These are phyloP conservation scores for Penstemon eatonii DNA, from an alignment of 257 asterid species.

Conservation along the genomic window DNA sequence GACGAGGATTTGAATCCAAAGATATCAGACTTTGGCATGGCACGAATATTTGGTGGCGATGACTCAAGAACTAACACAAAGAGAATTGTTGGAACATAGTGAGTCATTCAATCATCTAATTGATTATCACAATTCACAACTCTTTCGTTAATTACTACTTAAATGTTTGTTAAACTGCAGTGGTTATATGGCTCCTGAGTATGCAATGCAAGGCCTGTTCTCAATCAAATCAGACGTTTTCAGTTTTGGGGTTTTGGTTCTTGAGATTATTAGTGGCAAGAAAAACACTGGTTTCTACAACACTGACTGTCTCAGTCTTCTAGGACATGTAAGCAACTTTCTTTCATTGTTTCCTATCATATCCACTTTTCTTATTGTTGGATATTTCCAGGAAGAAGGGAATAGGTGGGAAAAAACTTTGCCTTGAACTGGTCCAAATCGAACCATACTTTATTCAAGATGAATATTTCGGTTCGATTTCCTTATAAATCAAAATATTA, in stretches of 20 bases:
- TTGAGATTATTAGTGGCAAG: slow-evolving; percentile 53
- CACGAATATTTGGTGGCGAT: slow-evolving; percentile 41
- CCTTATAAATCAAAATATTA: too few relatives aligned
- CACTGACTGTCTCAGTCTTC: slow-evolving; percentile 38
- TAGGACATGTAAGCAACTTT: slow-evolving; percentile 38
- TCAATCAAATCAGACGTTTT: slow-evolving; percentile 50
- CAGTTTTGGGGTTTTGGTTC: slow-evolving; percentile 47
- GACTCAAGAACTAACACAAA: too few relatives aligned
- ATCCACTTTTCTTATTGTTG: slow-evolving; percentile 4
- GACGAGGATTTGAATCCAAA: slow-evolving; percentile 48
- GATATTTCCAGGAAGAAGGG: too few relatives aligned
- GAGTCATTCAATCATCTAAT: neutral
- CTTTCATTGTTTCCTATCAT: neutral
- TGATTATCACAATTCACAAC: neutral
- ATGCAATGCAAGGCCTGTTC: slow-evolving; percentile 44
- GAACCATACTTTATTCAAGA: too few relatives aligned
- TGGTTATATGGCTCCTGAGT: slow-evolving; percentile 58
- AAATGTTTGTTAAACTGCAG: slow-evolving; percentile 21
- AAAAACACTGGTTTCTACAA: too few relatives aligned
- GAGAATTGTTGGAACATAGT: too few relatives aligned
- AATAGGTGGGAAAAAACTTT: too few relatives aligned
- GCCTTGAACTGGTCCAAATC: too few relatives aligned
- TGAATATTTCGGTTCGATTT: too few relatives aligned
- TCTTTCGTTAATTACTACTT: neutral
- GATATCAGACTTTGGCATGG: slow-evolving; percentile 58